Evolutionary conservation across 306 rosid species (phyloP).

Genomic region (Mimosa bimucronata): DNA sequence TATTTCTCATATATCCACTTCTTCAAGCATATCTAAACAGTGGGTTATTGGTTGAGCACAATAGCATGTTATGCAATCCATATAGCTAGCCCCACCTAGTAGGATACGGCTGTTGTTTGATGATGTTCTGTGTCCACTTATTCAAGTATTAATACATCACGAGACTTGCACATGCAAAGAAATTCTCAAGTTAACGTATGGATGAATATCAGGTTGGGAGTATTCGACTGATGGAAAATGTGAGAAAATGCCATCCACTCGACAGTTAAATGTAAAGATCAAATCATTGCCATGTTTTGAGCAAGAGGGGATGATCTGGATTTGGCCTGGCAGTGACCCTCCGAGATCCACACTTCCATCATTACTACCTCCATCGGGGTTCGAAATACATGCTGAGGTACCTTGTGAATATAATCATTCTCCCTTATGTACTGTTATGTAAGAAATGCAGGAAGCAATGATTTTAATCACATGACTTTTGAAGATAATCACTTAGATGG

Average conservation of each 20-base stretch:
- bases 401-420: slow-evolving; percentile 19
- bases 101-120: neutral
- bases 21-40: neutral
- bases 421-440: slow-evolving; percentile 7
- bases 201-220: slow-evolving; percentile 84
- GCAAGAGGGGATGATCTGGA: slow-evolving; percentile 95
- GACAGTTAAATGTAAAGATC: slow-evolving; percentile 64
- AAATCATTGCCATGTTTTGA: slow-evolving; percentile 91
- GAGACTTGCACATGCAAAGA: neutral
- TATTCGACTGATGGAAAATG: slow-evolving; percentile 93
- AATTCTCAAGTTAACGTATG: slow-evolving; percentile 31
- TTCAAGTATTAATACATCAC: neutral
- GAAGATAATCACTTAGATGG: slow-evolving; percentile 18
- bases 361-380: slow-evolving; percentile 86
- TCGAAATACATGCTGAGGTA: slow-evolving; percentile 95
- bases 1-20: slow-evolving; percentile 3
- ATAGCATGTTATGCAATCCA: neutral
- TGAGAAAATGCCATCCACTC: slow-evolving; percentile 97
- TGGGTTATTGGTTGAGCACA: neutral
- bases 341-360: slow-evolving; percentile 78
- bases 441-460: slow-evolving; percentile 28
- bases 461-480: slow-evolving; percentile 16
- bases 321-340: slow-evolving; percentile 97
- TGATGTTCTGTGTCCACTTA: neutral
- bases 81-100: neutral